Evolutionary conservation across 305 asterid species (phyloP), one percentile per base, ranked within the genome.

Genomic region (Fraxinus xanthoxyloides): DNA sequence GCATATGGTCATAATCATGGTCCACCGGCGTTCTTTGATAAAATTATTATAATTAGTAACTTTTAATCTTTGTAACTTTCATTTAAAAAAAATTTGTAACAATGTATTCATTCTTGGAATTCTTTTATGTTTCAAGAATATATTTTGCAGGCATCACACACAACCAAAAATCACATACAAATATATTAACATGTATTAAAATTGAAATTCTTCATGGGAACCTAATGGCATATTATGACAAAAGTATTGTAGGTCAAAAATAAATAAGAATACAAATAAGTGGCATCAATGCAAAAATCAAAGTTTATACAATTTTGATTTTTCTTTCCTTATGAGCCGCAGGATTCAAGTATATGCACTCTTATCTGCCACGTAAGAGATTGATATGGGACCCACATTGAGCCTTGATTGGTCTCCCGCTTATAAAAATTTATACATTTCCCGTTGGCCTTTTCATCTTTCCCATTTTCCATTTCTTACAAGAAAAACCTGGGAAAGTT

Each of bases 291-390:
- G 76, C 43, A n/a, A 72, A n/a, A 72, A 32, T 72, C 15, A 32
- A 72, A 31, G 48, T 34, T 32, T 3, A 72, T 34, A 72, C 46
- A 72, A n/a, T 74, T 31, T 28, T 35, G 21, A 48, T 35, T 1
- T 31, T 83, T 31, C 2, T 40, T n/a, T 76, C 35, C 46, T 65
- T 85, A 83, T 46, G 85, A 82, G 88, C 95, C 92, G 83, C 88
- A 88, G 82, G 93, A 84, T 83, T 77, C 72, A 40, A 40, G 61
- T 35, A 28, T 79, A 83, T 17, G 87, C 28, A 69, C 84, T 88
- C 97, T 93, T 92, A 93, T 93, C 98, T 88, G 90, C 95, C 92
- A 93, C 91, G 94, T 83, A 24, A 34, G 84, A 75, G 17, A 21
- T 30, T 3, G 1, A 21, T 0, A 85, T 87, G 89, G 93, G 92